Evolutionary conservation across 352 stramenopile species (phyloP).

Genomic region (Phytophthora citricola): DNA sequence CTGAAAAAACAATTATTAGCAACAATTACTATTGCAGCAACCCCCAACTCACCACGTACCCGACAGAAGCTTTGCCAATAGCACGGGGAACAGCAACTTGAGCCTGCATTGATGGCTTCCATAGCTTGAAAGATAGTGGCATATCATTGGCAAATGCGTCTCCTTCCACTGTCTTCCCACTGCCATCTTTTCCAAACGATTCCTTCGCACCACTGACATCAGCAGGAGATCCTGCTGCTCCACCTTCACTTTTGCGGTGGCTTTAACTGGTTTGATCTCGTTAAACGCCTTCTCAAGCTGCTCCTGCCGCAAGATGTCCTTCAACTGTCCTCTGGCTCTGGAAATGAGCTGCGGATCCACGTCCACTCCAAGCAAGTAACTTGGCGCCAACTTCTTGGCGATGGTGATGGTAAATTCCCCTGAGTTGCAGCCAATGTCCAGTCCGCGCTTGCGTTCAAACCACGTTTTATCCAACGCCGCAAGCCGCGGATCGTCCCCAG

Average conservation of each 20-base stretch:
- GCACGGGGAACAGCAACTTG: slow-evolving; percentile 40
- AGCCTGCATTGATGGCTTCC: slow-evolving; percentile 57
- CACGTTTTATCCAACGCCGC: slow-evolving; percentile 63
- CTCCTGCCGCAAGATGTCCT: slow-evolving; percentile 67
- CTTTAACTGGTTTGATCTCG: slow-evolving; percentile 39
- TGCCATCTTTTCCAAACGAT: slow-evolving; percentile 1
- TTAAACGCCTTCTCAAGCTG: slow-evolving; percentile 63
- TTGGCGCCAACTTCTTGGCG: slow-evolving; percentile 56
- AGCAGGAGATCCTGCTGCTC: slow-evolving; percentile 2
- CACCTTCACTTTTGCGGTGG: slow-evolving; percentile 4
- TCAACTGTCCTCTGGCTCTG: slow-evolving; percentile 61
- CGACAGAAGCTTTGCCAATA: slow-evolving; percentile 57
- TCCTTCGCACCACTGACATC: slow-evolving; percentile 9
- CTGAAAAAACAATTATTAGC: slow-evolving; percentile 27
- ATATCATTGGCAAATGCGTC: slow-evolving; percentile 55
- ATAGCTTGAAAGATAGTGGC: slow-evolving; percentile 71
- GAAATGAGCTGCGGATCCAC: slow-evolving; percentile 75
- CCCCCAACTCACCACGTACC: slow-evolving; percentile 41
- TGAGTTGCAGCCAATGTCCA: slow-evolving; percentile 88
- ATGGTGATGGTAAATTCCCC: slow-evolving; percentile 82
- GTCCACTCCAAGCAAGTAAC: slow-evolving; percentile 75
- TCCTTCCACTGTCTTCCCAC: slow-evolving; percentile 8
- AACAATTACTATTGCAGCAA: not conserved
- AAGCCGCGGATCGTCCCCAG: slow-evolving; percentile 68
- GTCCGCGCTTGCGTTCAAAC: slow-evolving; percentile 65